Conservation (phyloP, 805 yeast genomes). For the Kazachstania psychrophila region DNA sequence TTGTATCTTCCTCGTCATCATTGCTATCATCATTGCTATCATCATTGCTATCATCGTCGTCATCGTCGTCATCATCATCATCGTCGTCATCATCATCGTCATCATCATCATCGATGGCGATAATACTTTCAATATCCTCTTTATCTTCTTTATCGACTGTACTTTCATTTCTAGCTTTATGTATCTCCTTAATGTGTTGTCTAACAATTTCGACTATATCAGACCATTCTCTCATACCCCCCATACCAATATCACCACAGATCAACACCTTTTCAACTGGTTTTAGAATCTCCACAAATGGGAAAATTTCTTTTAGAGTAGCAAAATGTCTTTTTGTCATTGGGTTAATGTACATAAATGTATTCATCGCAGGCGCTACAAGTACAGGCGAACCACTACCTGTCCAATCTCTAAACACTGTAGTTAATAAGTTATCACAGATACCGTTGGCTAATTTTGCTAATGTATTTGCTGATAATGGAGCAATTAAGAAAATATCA, state of each 20-base stretch:
- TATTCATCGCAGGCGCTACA: slow-evolving; percentile 80
- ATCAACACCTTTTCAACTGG: slow-evolving; percentile 74
- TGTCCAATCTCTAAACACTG: slow-evolving; percentile 71
- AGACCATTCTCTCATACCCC: slow-evolving; percentile 85
- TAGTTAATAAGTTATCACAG: slow-evolving; percentile 67
- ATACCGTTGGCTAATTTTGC: slow-evolving; percentile 70
- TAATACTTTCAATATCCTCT: slow-evolving; percentile 7
- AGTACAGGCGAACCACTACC: slow-evolving; percentile 55
- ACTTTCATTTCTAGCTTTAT: slow-evolving; percentile 23
- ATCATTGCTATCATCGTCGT: slow-evolving; percentile 37
- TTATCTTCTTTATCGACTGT: slow-evolving; percentile 27
- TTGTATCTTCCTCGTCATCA: slow-evolving; percentile 26
- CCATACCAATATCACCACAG: slow-evolving; percentile 87
- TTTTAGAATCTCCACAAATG: slow-evolving; percentile 62
- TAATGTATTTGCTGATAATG: slow-evolving; percentile 69
- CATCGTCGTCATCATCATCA: slow-evolving; percentile 35
- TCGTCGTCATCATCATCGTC: slow-evolving; percentile 42
- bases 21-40: slow-evolving; percentile 36
- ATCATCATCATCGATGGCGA: slow-evolving; percentile 21
- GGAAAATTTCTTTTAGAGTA: slow-evolving; percentile 58
- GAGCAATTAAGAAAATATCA: slow-evolving; percentile 66
- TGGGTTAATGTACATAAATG: slow-evolving; percentile 74
- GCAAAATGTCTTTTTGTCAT: slow-evolving; percentile 64
- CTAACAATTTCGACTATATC: slow-evolving; percentile 60
- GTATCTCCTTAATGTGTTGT: slow-evolving; percentile 28